Evolutionary conservation across 495 filamentous ascomycete genomes (phyloP), one percentile per base, ranked within the genome.

Genomic region (Neurospora pannonica): DNA sequence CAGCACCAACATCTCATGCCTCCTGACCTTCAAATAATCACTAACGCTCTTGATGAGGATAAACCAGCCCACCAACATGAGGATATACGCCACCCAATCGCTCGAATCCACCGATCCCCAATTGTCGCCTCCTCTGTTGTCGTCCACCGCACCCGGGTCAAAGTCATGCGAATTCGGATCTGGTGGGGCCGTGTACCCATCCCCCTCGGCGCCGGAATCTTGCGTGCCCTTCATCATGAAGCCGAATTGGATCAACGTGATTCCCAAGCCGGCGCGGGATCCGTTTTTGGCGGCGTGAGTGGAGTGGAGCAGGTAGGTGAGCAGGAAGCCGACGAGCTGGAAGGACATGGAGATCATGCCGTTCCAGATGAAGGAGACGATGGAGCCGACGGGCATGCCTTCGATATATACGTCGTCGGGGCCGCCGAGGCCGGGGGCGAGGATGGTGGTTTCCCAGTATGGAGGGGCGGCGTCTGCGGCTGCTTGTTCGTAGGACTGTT

Each of bases 31-130:
- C 69, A 98, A 82, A 81, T 94, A 98, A 78, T 98, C 94, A 79
- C 91, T 93, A 70, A 97, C 91, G 17, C 94, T 89, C 78, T 93
- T 88, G 75, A 99, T 98, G 71, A 99, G 83, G 71, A 99, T 93
- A 76, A 98, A 98, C 96, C 96, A 99, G 4, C 96, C 96, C 17
- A 98, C 92, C 82, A 99, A 92, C 96, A 99, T 99, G 73, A 99
- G 83, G 11, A 92, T 81, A 79, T 98, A 98, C n/a, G 95, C 93
- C 42, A 95, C 84, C 92, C 91, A 97, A 76, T 98, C 95, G 76
- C 87, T 92, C 74, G 89, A 90, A 13, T 86, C 85, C 71, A 95
- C 88, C 11, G 86, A 87, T 28, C 83, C 79, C 6, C 84, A 79
- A 37, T 82, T 81, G 4, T 85, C 83, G 3, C 42, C 81, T 74